Conservation (phyloP, 176 grass and related monocot species). For the Cocos nucifera region DNA sequence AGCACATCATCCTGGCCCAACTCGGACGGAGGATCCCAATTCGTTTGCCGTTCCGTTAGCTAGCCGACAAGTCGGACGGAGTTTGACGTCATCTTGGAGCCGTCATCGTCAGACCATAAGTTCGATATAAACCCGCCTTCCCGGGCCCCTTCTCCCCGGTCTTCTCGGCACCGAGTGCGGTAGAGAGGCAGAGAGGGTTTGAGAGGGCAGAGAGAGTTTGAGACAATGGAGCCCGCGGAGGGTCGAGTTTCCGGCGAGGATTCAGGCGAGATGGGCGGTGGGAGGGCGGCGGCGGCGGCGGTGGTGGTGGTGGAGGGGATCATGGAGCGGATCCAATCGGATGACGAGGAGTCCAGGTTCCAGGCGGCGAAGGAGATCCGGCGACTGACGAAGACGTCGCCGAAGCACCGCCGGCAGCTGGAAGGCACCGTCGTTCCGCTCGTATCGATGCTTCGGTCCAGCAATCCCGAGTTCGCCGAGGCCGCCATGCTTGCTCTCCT, state of each 20-base stretch:
- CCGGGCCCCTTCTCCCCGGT: background rate
- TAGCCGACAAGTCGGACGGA: no score
- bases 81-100: background rate
- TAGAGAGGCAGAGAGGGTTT: background rate
- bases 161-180: constrained; percentile 11
- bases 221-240: constrained; percentile 17
- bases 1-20: background rate
- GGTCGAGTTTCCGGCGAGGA: constrained; percentile 1
- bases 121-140: background rate
- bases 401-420: background rate
- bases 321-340: constrained; percentile 24
- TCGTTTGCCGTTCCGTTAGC: constrained; percentile 3
- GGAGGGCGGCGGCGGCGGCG: background rate
- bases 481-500: constrained; percentile 77
- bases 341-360: constrained; percentile 15
- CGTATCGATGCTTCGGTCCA: constrained; percentile 11
- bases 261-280: background rate
- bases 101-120: background rate
- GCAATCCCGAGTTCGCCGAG: constrained; percentile 23
- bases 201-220: background rate
- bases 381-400: constrained; percentile 5
- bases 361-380: constrained; percentile 38
- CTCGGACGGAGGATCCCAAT: background rate
- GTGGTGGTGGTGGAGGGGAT: constrained; percentile 3
- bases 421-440: background rate